Base-by-base conservation (phyloP, 1,139 yeast species). In the Groenewaldozyma auringiensis region DNA sequence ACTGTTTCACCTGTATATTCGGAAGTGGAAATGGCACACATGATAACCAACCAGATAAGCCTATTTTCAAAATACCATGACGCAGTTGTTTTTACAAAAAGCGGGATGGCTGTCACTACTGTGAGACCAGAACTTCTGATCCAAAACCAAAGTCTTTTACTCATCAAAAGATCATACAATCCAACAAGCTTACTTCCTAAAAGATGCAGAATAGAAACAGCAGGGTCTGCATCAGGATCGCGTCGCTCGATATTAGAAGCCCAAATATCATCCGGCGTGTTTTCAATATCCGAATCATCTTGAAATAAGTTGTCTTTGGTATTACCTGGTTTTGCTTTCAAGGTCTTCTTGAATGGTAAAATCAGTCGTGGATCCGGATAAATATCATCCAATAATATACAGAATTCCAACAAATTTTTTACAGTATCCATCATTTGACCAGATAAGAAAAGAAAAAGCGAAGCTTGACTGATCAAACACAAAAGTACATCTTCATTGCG, bases 151-250 rank as follows among this genome's bases (percentile, higher is more conserved):
- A 57, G 42, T 3, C 51, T 55, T 2, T 55, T 54, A 33, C 53
- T 51, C 34, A 47, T 37, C 4, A 61, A 21, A 2, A 47, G 21
- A 8, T 41, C 39, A 27, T 48, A 43, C 3, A 50, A n/a, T 13
- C 42, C 34, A 35, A 51, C 40, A 8, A 60, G 13, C 4, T 43
- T 36, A 8, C 38, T 35, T 4, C 67, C 68, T 2, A 57, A 8
- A 6, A 61, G 42, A 43, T 65, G 69, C 21, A 50, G 47, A 13
- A 53, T n/a, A 13, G 46, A 53, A 29, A 60, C 50, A 1, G 69
- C 66, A 2, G 66, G 66, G 1, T 57, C 47, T 9, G 63, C 59
- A 38, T 65, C 68, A 1, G 67, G 67, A 47, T 62, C 53, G n/a
- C 66, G 47, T 2, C 48, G 47, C 39, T 58, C 58, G 0, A 56